Percentiles rank a stretch among this genome's conserved stretches.
phyloP scores from a whole-genome alignment of 2,329 filamentous ascomycete species.

The Hypoxylon sp. region DNA sequence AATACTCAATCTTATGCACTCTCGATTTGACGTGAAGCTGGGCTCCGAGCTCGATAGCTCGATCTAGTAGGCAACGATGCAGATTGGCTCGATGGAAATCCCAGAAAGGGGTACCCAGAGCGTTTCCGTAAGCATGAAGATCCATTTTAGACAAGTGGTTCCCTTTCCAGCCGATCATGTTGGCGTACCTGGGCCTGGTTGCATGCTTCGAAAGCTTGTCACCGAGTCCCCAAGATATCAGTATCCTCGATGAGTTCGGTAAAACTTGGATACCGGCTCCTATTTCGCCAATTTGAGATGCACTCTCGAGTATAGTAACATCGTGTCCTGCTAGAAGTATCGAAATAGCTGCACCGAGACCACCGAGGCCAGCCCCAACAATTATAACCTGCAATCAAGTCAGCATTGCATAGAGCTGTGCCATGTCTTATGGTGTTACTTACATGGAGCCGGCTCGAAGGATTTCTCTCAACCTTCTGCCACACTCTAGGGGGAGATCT shows the following conservation, averaged over 20 bases:
- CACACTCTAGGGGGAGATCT: slow-evolving; percentile 16
- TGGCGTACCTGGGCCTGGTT: slow-evolving; percentile 54
- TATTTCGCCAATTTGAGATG: slow-evolving; percentile 56
- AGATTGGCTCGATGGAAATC: slow-evolving; percentile 64
- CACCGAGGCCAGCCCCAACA: slow-evolving; percentile 65
- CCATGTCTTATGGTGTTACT: slow-evolving; percentile 27
- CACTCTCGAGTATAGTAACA: slow-evolving; percentile 58
- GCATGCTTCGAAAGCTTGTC: slow-evolving; percentile 50
- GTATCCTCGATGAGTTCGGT: slow-evolving; percentile 56
- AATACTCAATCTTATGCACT: slow-evolving; percentile 53
- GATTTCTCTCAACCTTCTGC: slow-evolving; percentile 33
- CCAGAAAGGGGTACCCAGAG: slow-evolving; percentile 55
- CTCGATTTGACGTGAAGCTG: slow-evolving; percentile 54
- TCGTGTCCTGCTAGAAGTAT: slow-evolving; percentile 56
- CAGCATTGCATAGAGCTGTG: too few relatives aligned
- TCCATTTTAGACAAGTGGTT: slow-evolving; percentile 57
- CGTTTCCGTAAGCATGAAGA: slow-evolving; percentile 52
- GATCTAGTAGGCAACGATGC: slow-evolving; percentile 56
- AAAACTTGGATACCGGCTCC: slow-evolving; percentile 62
- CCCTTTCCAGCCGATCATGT: slow-evolving; percentile 63
- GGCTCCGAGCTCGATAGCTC: slow-evolving; percentile 58
- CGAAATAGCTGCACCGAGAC: slow-evolving; percentile 59
- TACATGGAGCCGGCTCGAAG: slow-evolving; percentile 36
- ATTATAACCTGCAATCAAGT: slow-evolving; percentile 53
- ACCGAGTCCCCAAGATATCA: slow-evolving; percentile 59